Base-by-base conservation (phyloP, 768 basidiomycete genomes). In the Paxillus involutus region DNA sequence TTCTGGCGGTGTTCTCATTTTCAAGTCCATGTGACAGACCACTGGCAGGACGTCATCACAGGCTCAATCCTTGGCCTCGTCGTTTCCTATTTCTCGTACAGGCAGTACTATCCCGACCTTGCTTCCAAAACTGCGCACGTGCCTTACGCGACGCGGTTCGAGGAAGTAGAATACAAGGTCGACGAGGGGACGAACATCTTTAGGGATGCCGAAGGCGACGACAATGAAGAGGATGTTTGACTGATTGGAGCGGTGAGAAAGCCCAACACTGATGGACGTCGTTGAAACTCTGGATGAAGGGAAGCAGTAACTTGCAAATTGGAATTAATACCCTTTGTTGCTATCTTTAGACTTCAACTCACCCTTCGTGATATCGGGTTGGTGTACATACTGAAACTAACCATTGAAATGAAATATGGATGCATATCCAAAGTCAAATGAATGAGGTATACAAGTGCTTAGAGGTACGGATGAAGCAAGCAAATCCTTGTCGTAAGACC, bases 11-110 rank as follows among this genome's bases (percentile, higher is more conserved):
- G 2, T 48, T 19, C 43, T 52, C 12, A 42, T 44, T 45, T 36
- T 26, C 17, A 12, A 40, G 3, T 53, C 43, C 24, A 39, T n/a
- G 4, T 44, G 57, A 37, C 53, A 91, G 89, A 96, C 68, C 94
- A 96, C 65, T 94, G 91, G 89, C 84, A 92, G 2, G 96, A 98
- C 63, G 89, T 96, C 35, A 64, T 93, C 6, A 79, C 86, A 1
- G 94, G 96, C 3, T 82, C 85, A 4, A 41, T 85, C 8, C 78
- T 98, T 10, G 95, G 94, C 11, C 76, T 89, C 9, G 63, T 78
- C 36, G 75, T 91, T 49, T 76, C 91, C 10, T 88, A 81, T 72
- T 87, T 92, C 67, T 70, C 81, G 8, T 95, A 95, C 71, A 81
- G 89, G 21, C 90, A 90, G 63, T 91, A 92, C 68, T 94, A 89